Evolutionary conservation across 495 filamentous ascomycete genomes (phyloP), one percentile per base, ranked within the genome.

Genomic region (Trichoderma orchidacearum): DNA sequence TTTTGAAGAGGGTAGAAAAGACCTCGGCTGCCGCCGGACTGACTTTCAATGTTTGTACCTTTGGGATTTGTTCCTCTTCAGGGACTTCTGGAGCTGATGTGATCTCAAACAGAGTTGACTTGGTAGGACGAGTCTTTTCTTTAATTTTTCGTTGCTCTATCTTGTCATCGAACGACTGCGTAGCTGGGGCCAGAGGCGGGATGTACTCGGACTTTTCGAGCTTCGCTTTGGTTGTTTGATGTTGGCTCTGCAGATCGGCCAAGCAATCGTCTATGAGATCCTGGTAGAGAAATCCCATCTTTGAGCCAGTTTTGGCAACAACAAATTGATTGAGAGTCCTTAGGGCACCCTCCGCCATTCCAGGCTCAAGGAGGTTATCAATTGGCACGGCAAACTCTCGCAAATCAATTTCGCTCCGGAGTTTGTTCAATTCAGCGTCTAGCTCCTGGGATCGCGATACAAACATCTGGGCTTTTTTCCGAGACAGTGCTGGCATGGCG

Each of bases 361-460:
- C 68, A 0, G 70, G 64, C 54, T 71, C 56, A 1, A 69, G 54
- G 6, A 74, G 65, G 17, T 69, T 70, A 38, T 68, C 63, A 30
- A 70, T 67, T 0, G 69, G 69, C 15, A 62, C 52, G 1, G 59
- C 68, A 54, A 67, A 70, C 4, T 67, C 58, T 7, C 52, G 53
- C 13, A 74, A 58, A 30, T 73, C 68, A 3, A 73, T 5, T 13
- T 67, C 32, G 1, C 38, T n/a, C 30, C 66, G 69, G 9, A 70
- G 28, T 15, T 59, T 8, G 29, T 63, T 63, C 13, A 74, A 25
- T 56, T 69, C 63, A 11, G 54, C 30, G 7, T 57, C 61, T 1
- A 73, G 54, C 1, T 59, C 62, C 51, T 66, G 58, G 3, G 62
- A 54, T 32, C 59, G 53, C 0, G 63, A 31, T 17, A 71, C 56